Evolutionary conservation across 108 stramenopile species (phyloP).

Genomic region (Phaeodactylum tricornutum): DNA sequence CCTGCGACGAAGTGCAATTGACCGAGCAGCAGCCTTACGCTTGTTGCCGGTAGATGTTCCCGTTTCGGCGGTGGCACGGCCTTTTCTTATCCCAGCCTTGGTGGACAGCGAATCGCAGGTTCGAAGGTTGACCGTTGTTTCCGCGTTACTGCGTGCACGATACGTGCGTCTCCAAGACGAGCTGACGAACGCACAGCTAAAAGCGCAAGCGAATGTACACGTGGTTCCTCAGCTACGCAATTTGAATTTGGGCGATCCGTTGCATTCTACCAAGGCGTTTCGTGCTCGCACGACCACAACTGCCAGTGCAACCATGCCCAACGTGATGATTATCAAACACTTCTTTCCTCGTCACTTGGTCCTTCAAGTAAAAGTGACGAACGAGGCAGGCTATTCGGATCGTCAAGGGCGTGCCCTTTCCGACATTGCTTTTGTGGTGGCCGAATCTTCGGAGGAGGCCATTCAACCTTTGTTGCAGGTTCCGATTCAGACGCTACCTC

Average conservation of each 20-base stretch:
- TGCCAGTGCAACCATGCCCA: conserved; percentile 64
- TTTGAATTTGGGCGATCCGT: conserved; percentile 64
- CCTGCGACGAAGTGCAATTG: conserved; percentile 62
- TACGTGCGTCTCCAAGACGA: conserved; percentile 61
- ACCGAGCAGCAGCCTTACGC: conserved; percentile 67
- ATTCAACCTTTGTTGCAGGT: conserved; percentile 54
- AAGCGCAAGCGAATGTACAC: conserved; percentile 63
- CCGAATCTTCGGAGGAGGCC: conserved; percentile 87
- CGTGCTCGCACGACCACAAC: conserved; percentile 54
- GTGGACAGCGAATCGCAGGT: conserved; percentile 77
- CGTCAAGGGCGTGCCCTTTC: conserved; percentile 42
- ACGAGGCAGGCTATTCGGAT: conserved; percentile 22
- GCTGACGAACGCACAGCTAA: conserved; percentile 71
- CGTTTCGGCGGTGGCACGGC: conserved; percentile 59
- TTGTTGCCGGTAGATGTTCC: conserved; percentile 74
- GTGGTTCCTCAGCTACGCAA: conserved; percentile 52
- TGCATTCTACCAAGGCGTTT: conserved; percentile 65
- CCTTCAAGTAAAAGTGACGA: conserved; percentile 75
- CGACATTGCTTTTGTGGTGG: conserved; percentile 78
- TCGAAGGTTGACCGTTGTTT: conserved; percentile 66
- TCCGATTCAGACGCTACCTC: conserved; percentile 63
- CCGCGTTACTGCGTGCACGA: conserved; percentile 60
- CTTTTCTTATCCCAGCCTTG: conserved; percentile 78
- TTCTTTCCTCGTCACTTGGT: conserved; percentile 76
- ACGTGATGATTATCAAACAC: conserved; percentile 74